Base-by-base conservation (phyloP, 768 basidiomycete genomes). In the Rhodotorula sphaerocarpa region DNA sequence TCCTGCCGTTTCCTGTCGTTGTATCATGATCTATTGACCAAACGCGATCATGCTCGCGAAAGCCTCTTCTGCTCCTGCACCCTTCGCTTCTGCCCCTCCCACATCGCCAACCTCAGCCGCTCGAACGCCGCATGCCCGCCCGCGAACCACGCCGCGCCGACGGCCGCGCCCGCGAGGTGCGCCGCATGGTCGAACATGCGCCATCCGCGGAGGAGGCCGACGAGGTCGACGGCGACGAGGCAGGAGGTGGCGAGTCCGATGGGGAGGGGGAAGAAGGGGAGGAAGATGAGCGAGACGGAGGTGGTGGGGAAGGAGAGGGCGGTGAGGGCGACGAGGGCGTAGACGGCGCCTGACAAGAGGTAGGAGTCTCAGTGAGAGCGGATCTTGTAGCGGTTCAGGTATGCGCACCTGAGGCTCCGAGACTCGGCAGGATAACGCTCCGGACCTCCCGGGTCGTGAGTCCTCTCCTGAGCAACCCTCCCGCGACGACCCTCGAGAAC, bases 261-360 rank as follows among this genome's bases (percentile, higher is more conserved):
- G 7, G 70, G 66, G 43, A 70, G 41, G 0, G 66, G 63, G 30
- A 70, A 43, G 52, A 60, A 67, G 12, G 70, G 70, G 11, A 70
- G 31, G 53, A 70, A 65, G 46, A 70, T 70, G 54, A 70, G 58
- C 3, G 61, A 57, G 45, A 70, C 57, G n/a, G 50, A 56, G 18
- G 66, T 61, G 16, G 45, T 42, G 5, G 65, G 66, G 57, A 56
- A 67, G 7, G 63, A 51, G 25, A 70, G 59, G 18, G 63, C 66
- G 20, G 61, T 67, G 20, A 70, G n/a, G 27, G 55, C 33, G 6
- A 70, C 39, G 50, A 50, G 53, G 28, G 53, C 54, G 50, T 65
- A 70, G 31, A 67, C 63, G 10, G 70, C 66, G 15, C 69, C 68
- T 61, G 57, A n/a, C n/a, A n/a, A n/a, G n/a, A 2, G 9, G 3